Evolutionary conservation across 2,329 filamentous ascomycete genomes (phyloP), one percentile per base, ranked within the genome.

Genomic region (Verticillium klebahnii): DNA sequence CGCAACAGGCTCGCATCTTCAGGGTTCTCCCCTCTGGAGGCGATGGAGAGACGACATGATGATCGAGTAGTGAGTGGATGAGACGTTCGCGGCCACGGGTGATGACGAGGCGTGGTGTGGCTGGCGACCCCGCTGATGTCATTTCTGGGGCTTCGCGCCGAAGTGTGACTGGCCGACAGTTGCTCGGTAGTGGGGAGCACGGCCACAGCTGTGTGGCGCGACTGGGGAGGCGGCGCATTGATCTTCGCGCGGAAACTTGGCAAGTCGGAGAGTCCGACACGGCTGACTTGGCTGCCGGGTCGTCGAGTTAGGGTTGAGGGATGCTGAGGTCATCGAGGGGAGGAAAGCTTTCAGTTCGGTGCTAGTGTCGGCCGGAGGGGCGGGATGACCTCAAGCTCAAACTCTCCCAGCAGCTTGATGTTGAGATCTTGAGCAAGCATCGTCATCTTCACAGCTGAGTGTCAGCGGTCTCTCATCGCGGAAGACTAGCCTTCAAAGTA

Each of bases 91-190:
- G n/a, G 12, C 55, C 23, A 19, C 19, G 36, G 37, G 23, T 19
- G 57, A 58, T 50, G 57, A 58, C 56, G 56, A 58, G 36, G 36
- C 55, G 31, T 15, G 15, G 25, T 58, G 57, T 58, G 57, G 57
- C 57, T 58, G 37, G 32, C 45, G 45, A 9, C 45, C 45, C 45
- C 19, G 45, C 45, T 58, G 57, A 58, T 58, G 57, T 58, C 57
- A 58, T 58, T 50, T 2, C 19, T 25, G 19, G 19, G 45, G 3
- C n/a, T 8, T 23, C n/a, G 19, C 23, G 3, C 11, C 11, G 45
- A 1, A 12, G 11, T 25, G 19, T 50, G 45, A 50, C 19, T 50
- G 45, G 45, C 19, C 17, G 15, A 57, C 15, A 32, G 55, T 32
- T 29, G 34, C 5, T 56, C 5, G 14, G 55, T 17, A 25, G 34